Evolutionary conservation across 2,329 filamentous ascomycete genomes (phyloP).

Genomic region (Colletotrichum incanum): DNA sequence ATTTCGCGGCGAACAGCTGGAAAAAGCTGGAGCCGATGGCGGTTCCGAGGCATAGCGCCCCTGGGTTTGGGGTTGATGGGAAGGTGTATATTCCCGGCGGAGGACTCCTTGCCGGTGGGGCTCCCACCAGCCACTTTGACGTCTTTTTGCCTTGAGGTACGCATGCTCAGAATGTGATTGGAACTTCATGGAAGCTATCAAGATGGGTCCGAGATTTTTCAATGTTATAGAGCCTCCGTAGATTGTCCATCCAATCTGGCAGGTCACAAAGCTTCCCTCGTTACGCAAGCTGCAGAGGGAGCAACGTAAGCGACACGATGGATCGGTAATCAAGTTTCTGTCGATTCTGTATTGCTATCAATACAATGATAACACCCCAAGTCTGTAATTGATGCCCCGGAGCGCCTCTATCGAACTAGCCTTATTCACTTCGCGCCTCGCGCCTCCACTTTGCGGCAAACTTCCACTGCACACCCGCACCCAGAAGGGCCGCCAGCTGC

Average conservation of each 20-base stretch:
- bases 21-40: conserved; percentile 47
- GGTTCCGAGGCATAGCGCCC: conserved; percentile 54
- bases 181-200: not conserved
- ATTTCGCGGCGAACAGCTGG: conserved; percentile 50
- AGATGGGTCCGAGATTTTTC: not conserved
- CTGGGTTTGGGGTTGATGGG: conserved; percentile 47
- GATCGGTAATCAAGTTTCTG: not conserved
- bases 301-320: not conserved
- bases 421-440: conserved; percentile 27
- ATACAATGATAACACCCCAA: not conserved
- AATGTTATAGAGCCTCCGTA: not conserved
- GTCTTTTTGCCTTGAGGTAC: not conserved
- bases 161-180: too few relatives aligned
- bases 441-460: conserved; percentile 57
- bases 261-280: too few relatives aligned
- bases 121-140: not conserved
- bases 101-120: conserved; percentile 40
- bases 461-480: conserved; percentile 61
- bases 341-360: not conserved
- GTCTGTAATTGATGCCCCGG: accelerated
- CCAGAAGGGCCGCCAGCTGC: conserved; percentile 62
- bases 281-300: not conserved
- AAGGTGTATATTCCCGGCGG: conserved; percentile 55
- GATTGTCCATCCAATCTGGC: not conserved
- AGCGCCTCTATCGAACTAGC: accelerated